Percentiles rank a stretch among this genome's conserved stretches.
phyloP scores from a whole-genome alignment of 192 early-diverging fungal species.

The Thoreauomyces humboldtii region DNA sequence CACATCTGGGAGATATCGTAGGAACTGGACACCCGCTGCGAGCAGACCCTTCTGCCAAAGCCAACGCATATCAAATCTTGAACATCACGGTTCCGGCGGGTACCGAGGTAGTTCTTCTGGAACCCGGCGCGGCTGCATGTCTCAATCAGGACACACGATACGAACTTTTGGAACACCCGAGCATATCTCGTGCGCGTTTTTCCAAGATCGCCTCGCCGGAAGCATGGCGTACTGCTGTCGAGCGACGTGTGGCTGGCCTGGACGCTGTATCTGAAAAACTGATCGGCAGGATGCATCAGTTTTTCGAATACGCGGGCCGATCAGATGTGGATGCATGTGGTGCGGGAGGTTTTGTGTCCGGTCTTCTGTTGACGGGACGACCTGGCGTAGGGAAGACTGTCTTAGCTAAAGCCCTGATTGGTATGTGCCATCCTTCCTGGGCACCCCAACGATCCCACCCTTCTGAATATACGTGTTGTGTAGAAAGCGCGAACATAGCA shows the following conservation, averaged over 20 bases:
- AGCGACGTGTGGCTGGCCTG: not conserved
- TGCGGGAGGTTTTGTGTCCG: not conserved
- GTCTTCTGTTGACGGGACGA: constrained; percentile 6
- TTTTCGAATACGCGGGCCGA: not conserved
- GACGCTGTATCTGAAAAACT: not conserved
- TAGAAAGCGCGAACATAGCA: constrained; percentile 6
- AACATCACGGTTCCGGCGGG: too few species aligned
- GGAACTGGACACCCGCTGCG: too few species aligned
- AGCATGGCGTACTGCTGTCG: too few species aligned
- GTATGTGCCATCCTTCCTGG: not conserved
- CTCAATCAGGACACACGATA: too few species aligned
- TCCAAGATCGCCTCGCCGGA: too few species aligned
- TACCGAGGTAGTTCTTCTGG: too few species aligned
- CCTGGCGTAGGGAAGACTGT: constrained; percentile 18
- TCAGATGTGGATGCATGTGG: not conserved
- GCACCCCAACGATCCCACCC: not conserved
- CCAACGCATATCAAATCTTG: too few species aligned
- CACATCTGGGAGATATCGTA: too few species aligned
- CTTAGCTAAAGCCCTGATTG: constrained; percentile 14
- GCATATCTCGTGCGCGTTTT: too few species aligned
- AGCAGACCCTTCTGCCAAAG: too few species aligned
- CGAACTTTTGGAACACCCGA: too few species aligned
- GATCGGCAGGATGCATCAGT: not conserved
- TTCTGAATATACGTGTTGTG: not conserved
- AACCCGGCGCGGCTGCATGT: too few species aligned